phyloP scores from a whole-genome alignment of 2,329 filamentous ascomycete genomes.

The Xylariaceae sp. region DNA sequence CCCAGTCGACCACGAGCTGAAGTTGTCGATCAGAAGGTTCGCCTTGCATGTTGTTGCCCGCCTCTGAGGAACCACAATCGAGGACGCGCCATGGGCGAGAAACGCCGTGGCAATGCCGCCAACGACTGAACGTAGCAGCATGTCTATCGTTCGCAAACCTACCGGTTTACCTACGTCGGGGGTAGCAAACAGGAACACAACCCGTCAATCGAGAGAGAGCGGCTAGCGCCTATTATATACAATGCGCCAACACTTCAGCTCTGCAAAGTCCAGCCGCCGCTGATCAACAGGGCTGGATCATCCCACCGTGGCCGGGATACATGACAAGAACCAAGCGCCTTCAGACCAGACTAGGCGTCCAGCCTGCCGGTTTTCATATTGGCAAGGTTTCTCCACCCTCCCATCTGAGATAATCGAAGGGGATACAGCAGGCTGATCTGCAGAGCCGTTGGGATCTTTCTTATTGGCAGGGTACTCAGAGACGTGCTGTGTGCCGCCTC shows the following conservation, averaged over 20 bases:
- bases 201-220: background rate
- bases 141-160: constrained; percentile 19
- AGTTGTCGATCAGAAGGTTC: constrained; percentile 35
- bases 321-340: constrained; percentile 10
- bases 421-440: constrained; percentile 1
- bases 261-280: constrained; percentile 7
- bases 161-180: constrained; percentile 7
- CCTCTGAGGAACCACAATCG: constrained; percentile 13
- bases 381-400: constrained; percentile 29
- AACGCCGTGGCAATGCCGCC: constrained; percentile 24
- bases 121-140: constrained; percentile 25
- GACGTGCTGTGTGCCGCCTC: too few species aligned
- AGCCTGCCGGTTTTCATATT: constrained; percentile 10
- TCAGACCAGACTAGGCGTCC: constrained; percentile 1
- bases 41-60: constrained; percentile 26
- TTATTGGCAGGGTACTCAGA: too few species aligned
- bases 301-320: constrained; percentile 21
- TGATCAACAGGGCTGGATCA: constrained; percentile 19
- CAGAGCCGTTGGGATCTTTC: constrained; percentile 16
- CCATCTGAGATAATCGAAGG: constrained; percentile 1
- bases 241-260: background rate
- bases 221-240: background rate
- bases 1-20: constrained; percentile 30
- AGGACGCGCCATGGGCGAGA: constrained; percentile 23
- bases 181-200: constrained; percentile 2